A percentile compares a stretch with the other conserved stretches of the same genome.
Evolutionary conservation across 2,329 filamentous ascomycete genomes (phyloP).

Genomic region (Curvularia sp.): DNA sequence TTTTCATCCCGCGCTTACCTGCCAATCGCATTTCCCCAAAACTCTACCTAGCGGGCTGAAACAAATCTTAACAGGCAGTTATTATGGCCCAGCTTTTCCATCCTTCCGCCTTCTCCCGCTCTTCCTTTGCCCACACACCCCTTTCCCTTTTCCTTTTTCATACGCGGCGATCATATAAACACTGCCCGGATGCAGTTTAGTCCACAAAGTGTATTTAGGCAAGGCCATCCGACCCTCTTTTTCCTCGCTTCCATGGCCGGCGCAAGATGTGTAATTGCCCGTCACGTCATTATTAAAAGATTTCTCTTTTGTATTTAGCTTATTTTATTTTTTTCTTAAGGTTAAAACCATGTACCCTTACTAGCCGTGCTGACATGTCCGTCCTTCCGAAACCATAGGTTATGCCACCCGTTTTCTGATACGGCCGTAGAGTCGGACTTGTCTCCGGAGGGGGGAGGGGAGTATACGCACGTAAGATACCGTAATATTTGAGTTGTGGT

Average conservation of each 20-base stretch:
- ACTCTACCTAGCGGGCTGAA: neutral
- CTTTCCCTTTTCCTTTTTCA: neutral
- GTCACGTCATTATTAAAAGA: too few relatives aligned
- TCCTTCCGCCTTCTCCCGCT: neutral
- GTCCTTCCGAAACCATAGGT: too few relatives aligned
- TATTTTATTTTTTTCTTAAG: too few relatives aligned
- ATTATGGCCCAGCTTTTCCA: neutral
- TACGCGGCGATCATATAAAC: slow-evolving; percentile 7
- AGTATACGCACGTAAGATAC: too few relatives aligned
- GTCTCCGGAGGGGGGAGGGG: too few relatives aligned
- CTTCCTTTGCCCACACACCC: neutral
- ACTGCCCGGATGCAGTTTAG: neutral
- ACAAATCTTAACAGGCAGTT: neutral
- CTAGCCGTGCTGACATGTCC: too few relatives aligned
- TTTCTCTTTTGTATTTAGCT: too few relatives aligned
- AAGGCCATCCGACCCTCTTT: neutral
- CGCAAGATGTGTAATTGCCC: too few relatives aligned
- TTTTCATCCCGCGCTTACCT: neutral
- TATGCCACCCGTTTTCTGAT: too few relatives aligned
- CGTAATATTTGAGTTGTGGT: too few relatives aligned
- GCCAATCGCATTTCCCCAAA: neutral
- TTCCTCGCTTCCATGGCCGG: neutral
- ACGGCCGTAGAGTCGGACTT: too few relatives aligned
- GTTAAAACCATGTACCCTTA: too few relatives aligned
- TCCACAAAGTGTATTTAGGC: neutral